Conservation (phyloP, 2,329 filamentous ascomycete species). For the Pseudogymnoascus sp. region DNA sequence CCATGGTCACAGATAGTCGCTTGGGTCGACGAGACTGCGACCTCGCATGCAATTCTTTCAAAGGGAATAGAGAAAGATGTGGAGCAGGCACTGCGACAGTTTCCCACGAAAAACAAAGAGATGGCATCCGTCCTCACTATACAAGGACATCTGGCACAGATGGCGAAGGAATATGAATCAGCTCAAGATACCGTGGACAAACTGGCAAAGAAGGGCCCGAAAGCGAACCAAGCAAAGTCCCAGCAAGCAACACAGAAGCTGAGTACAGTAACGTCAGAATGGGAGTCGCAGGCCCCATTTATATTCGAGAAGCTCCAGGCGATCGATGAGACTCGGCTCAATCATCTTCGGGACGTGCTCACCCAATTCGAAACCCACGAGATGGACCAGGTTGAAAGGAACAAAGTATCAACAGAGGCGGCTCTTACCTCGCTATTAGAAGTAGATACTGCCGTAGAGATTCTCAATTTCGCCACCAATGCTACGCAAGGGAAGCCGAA, state of each 20-base stretch:
- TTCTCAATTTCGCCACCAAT: conserved; percentile 56
- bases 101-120: conserved; percentile 61
- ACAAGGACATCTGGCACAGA: conserved; percentile 65
- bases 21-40: conserved; percentile 70
- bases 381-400: conserved; percentile 73
- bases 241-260: conserved; percentile 64
- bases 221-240: conserved; percentile 68
- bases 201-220: conserved; percentile 67
- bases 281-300: conserved; percentile 90
- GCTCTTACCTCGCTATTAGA: conserved; percentile 78
- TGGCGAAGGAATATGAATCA: conserved; percentile 78
- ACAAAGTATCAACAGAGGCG: conserved; percentile 64
- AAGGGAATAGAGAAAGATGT: conserved; percentile 81
- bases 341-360: conserved; percentile 80
- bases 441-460: conserved; percentile 78
- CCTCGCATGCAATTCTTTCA: conserved; percentile 74
- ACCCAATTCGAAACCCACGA: conserved; percentile 93
- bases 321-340: conserved; percentile 79
- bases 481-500: conserved; percentile 30
- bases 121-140: conserved; percentile 74
- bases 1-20: conserved; percentile 85
- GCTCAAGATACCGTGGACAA: conserved; percentile 83
- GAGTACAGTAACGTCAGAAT: conserved; percentile 72
- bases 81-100: conserved; percentile 72
- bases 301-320: conserved; percentile 90